These are phyloP conservation scores for Camelina neglecta DNA, from an alignment of 345 rosid species.

Conservation along the genomic window DNA sequence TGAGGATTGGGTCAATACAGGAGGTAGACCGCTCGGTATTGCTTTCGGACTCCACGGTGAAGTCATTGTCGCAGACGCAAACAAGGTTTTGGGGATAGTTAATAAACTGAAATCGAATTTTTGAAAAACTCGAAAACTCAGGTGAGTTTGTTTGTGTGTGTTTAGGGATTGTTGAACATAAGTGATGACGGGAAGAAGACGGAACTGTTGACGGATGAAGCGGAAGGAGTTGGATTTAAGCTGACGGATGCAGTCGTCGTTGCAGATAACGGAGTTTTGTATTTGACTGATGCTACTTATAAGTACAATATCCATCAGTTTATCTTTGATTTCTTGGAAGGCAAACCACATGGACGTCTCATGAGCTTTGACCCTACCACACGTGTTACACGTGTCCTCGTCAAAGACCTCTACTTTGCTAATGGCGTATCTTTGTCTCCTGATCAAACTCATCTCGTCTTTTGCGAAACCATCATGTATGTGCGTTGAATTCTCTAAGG, in stretches of 20 bases:
- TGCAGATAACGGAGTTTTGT: conserved; percentile 66
- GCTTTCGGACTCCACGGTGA: conserved; percentile 52
- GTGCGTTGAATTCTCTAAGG: neutral
- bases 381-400: conserved; percentile 51
- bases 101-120: neutral
- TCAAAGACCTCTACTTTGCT: conserved; percentile 62
- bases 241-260: conserved; percentile 65
- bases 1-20: conserved; percentile 68
- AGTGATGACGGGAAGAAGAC: conserved; percentile 48
- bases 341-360: conserved; percentile 71
- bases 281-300: conserved; percentile 84
- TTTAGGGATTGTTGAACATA: conserved; percentile 70
- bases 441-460: conserved; percentile 55
- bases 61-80: conserved; percentile 71
- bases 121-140: neutral
- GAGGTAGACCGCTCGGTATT: conserved; percentile 87
- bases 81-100: conserved; percentile 57
- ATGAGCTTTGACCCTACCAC: conserved; percentile 63
- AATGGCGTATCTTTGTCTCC: conserved; percentile 80
- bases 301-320: conserved; percentile 43
- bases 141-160: neutral
- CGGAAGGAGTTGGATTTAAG: conserved; percentile 64
- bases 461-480: conserved; percentile 56
- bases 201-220: conserved; percentile 62
- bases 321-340: conserved; percentile 55